Evolutionary conservation across 2,329 filamentous ascomycete species (phyloP).

Genomic region (Amesomyces nigricolor): DNA sequence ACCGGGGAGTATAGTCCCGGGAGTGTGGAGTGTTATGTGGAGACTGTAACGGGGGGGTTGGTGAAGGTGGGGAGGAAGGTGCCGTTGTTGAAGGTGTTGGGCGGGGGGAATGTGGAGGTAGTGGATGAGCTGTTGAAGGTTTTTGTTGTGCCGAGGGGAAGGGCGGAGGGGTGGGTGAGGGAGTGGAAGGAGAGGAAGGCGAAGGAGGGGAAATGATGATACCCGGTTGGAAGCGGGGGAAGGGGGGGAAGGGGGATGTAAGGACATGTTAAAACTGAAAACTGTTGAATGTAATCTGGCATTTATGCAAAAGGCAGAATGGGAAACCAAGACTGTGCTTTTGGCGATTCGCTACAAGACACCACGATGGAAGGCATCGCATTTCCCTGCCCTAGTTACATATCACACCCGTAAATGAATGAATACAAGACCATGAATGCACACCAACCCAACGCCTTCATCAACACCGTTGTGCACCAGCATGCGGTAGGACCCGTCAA

Average conservation of each 20-base stretch:
- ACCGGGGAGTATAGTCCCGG: conserved; percentile 58
- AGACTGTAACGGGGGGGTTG: conserved; percentile 72
- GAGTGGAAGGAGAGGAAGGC: conserved; percentile 76
- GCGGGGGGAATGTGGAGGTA: conserved; percentile 73
- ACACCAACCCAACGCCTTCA: background rate
- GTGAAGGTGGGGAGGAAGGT: conserved; percentile 88
- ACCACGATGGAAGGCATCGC: no score
- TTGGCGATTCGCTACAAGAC: background rate
- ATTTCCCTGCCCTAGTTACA: background rate
- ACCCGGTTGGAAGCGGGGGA: background rate
- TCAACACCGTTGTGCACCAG: background rate
- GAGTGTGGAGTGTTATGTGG: conserved; percentile 80
- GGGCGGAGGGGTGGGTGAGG: conserved; percentile 69
- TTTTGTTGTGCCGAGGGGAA: conserved; percentile 69
- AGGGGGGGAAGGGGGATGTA: background rate
- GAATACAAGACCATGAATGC: background rate
- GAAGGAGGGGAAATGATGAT: conserved; percentile 34
- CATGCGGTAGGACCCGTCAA: background rate
- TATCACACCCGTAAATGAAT: background rate
- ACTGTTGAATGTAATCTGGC: no score
- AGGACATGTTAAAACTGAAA: background rate
- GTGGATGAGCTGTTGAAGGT: conserved; percentile 80
- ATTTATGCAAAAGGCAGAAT: background rate
- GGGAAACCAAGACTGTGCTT: conserved; percentile 1
- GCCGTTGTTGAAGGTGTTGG: conserved; percentile 66